phyloP scores from a whole-genome alignment of 805 yeast species.

The Cyberlindnera amylophila region DNA sequence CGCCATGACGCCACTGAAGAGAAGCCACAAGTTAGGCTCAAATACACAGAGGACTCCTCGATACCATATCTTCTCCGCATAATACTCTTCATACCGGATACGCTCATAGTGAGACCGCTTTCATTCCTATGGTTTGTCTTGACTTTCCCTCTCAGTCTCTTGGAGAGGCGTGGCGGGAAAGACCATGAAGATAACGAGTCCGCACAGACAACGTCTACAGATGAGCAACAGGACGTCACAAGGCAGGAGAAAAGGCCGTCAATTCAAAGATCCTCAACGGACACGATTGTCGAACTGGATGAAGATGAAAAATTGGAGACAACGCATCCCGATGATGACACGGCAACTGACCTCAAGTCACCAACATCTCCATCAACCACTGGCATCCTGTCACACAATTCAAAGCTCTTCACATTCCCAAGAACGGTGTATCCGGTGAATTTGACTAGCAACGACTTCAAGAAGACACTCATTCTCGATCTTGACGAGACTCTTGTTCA shows the following conservation, averaged over 20 bases:
- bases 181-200: too few species aligned
- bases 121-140: slow-evolving; percentile 45
- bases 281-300: slow-evolving; percentile 22
- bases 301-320: slow-evolving; percentile 22
- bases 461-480: slow-evolving; percentile 78
- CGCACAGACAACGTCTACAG: too few species aligned
- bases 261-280: slow-evolving; percentile 2
- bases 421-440: slow-evolving; percentile 40
- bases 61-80: slow-evolving; percentile 23
- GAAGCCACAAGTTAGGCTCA: neutral
- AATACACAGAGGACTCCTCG: slow-evolving; percentile 11
- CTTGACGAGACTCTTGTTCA: slow-evolving; percentile 94
- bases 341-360: slow-evolving; percentile 19
- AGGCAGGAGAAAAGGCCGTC: slow-evolving; percentile 1
- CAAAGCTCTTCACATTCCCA: slow-evolving; percentile 30
- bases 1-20: neutral
- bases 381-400: slow-evolving; percentile 11
- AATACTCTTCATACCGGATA: slow-evolving; percentile 45
- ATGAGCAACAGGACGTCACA: too few species aligned
- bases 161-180: slow-evolving; percentile 26
- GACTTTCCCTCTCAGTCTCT: slow-evolving; percentile 51
- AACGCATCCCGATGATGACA: slow-evolving; percentile 1
- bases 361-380: slow-evolving; percentile 25
- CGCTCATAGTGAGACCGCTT: slow-evolving; percentile 50
- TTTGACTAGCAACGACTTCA: slow-evolving; percentile 35